These are phyloP conservation scores for Tilletia indica DNA, from an alignment of 1,284 basidiomycete genomes.

Conservation along the genomic window DNA sequence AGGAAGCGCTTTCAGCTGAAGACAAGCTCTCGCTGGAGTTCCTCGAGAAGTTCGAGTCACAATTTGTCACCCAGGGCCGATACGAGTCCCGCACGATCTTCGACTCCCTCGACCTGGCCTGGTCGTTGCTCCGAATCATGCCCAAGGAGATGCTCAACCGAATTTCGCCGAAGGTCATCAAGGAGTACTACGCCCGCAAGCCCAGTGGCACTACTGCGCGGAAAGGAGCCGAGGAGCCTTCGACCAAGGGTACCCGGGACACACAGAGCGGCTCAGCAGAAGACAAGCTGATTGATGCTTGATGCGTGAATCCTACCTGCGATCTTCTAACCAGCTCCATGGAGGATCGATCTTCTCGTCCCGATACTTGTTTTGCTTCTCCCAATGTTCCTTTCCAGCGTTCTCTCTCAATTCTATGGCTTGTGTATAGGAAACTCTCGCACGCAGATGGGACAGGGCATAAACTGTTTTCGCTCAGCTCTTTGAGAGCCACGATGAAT, in stretches of 20 bases:
- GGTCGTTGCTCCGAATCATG: constrained; percentile 95
- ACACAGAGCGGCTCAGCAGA: constrained; percentile 27
- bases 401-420: no score
- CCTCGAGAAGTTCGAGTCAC: constrained; percentile 52
- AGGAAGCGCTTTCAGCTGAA: constrained; percentile 89
- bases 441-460: no score
- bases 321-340: background rate
- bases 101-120: constrained; percentile 94
- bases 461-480: no score
- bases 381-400: background rate
- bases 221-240: constrained; percentile 24
- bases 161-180: constrained; percentile 54
- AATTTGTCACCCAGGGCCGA: constrained; percentile 65
- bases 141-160: constrained; percentile 98
- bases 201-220: constrained; percentile 30
- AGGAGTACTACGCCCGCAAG: constrained; percentile 53
- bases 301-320: background rate
- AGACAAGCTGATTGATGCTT: constrained; percentile 27
- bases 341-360: background rate
- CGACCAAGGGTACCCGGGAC: constrained; percentile 31
- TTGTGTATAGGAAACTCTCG: no score
- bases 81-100: constrained; percentile 97
- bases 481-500: no score
- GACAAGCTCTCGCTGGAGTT: constrained; percentile 61
- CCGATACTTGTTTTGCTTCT: background rate